Base-by-base conservation (phyloP, 106 monocot genomes). In the Phalaenopsis equestris region DNA sequence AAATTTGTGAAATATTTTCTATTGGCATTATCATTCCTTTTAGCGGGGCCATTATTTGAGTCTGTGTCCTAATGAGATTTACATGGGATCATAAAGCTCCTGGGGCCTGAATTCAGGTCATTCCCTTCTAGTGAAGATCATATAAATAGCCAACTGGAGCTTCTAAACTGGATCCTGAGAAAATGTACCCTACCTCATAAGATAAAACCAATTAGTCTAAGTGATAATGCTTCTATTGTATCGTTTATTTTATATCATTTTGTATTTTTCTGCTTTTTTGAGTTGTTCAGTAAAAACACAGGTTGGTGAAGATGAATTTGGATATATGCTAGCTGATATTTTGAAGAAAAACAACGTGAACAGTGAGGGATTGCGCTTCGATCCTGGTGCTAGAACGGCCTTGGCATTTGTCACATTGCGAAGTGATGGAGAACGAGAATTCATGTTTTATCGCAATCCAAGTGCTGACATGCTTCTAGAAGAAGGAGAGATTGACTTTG, bases 291-390 rank as follows among this genome's bases (percentile, higher is more conserved):
- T 84, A 47, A 42, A 57, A 70, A 52, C 8, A 57, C 81, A 98
- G 97, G 97, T 98, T 80, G 94, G 97, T 82, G 90, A 98, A 81
- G 97, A 98, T 89, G 97, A 98, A 76, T 98, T 98, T 91, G 97
- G 94, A 15, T 91, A 92, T 61, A 92, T 98, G 94, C 87, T 98
- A 75, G 86, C 94, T 61, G 86, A 94, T 73, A 92, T 98, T 77
- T 81, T 98, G 76, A 91, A 92, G 82, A 85, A 98, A 81, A 98
- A 98, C 79, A 94, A 90, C 83, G 97, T 98, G 38, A 94, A 94
- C 79, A 90, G 81, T 79, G 78, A 85, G 14, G 97, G 97, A 64
- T 73, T 98, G 82, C 94, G 92, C 42, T 98, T 98, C 88, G 97
- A 98, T 84, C 80, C 90, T 75, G 89, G 88, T 86, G 97, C 97